Base-by-base conservation (phyloP, 2,329 filamentous ascomycete genomes). In the Lachnellula cervina region DNA sequence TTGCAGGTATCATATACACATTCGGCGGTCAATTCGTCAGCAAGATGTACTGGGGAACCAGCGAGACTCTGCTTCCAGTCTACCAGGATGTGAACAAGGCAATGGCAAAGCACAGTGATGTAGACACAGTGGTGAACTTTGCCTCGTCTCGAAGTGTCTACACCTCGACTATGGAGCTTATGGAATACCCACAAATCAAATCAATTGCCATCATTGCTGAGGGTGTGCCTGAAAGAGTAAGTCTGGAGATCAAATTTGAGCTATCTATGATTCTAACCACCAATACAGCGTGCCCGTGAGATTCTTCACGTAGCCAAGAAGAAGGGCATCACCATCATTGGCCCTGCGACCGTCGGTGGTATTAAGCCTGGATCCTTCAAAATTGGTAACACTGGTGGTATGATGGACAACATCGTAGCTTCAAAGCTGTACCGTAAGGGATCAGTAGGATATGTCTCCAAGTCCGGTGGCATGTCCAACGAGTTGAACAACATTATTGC, bases 11-110 rank as follows among this genome's bases (percentile, higher is more conserved):
- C 78, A 97, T 99, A 83, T 99, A 99, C 83, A 97, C 94, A 69
- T 99, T 99, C 72, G 94, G 94, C 74, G 94, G 94, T 67, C 94
- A 99, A 79, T 99, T 99, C 86, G 94, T 99, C 74, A 97, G 91
- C 87, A 99, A 99, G 87, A 97, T 99, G 94, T 99, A 99, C 89
- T 99, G 94, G 94, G 94, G 94, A 72, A 99, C 94, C 72, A 97
- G 91, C 80, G 94, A 99, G 83, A 99, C 94, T 62, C 87, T 99
- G 64, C 85, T 99, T 68, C 94, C 94, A 62, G 94, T 99, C 74
- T 99, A 99, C 84, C 93, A 99, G 80, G 84, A 90, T 71, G 88
- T 92, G 49, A 80, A 84, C 67, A 96, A 97, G 82, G 94, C 94
- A 68, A 86, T 97, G 72, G 84, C 84, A 76, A 99, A 99, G 87